phyloP scores from a whole-genome alignment of 768 basidiomycete genomes.

The Suillus bovinus region DNA sequence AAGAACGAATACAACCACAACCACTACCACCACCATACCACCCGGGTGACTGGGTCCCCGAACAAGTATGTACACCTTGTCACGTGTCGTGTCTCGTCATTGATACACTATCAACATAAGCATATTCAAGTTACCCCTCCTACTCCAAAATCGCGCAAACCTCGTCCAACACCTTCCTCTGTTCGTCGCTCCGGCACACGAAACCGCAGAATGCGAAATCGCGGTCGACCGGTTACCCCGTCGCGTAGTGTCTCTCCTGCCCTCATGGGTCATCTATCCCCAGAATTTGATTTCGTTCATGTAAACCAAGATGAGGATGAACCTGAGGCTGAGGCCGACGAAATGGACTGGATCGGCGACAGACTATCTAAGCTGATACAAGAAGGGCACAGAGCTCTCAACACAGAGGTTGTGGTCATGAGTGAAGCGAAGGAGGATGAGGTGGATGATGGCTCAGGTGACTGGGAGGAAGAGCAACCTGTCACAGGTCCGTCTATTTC shows the following conservation, averaged over 20 bases:
- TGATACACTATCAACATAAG: slow-evolving; percentile 21
- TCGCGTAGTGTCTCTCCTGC: slow-evolving; percentile 29
- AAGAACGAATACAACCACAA: slow-evolving; percentile 32
- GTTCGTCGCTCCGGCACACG: slow-evolving; percentile 36
- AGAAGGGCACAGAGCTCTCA: slow-evolving; percentile 77
- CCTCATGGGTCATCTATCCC: slow-evolving; percentile 32
- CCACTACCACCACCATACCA: slow-evolving; percentile 69
- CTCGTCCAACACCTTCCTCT: slow-evolving; percentile 32
- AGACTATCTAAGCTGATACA: slow-evolving; percentile 69
- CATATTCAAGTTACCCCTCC: slow-evolving; percentile 37
- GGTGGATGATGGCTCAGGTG: slow-evolving; percentile 71
- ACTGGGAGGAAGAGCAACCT: slow-evolving; percentile 70
- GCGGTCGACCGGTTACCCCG: slow-evolving; percentile 23
- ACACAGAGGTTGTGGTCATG: slow-evolving; percentile 76
- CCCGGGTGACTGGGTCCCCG: slow-evolving; percentile 55
- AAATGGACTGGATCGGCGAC: slow-evolving; percentile 87
- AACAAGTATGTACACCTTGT: slow-evolving; percentile 28
- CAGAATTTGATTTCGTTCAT: slow-evolving; percentile 45
- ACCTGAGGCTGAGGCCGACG: slow-evolving; percentile 38
- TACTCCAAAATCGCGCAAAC: slow-evolving; percentile 40
- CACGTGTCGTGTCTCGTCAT: neutral
- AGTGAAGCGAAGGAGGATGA: slow-evolving; percentile 74
- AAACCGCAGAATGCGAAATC: slow-evolving; percentile 38
- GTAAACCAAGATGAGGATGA: slow-evolving; percentile 32
- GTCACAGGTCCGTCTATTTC: slow-evolving; percentile 22